A percentile compares a stretch with the other conserved stretches of the same genome.
Evolutionary conservation across 73 alveolate species (phyloP).

Genomic region (Paramecium primaurelia): DNA sequence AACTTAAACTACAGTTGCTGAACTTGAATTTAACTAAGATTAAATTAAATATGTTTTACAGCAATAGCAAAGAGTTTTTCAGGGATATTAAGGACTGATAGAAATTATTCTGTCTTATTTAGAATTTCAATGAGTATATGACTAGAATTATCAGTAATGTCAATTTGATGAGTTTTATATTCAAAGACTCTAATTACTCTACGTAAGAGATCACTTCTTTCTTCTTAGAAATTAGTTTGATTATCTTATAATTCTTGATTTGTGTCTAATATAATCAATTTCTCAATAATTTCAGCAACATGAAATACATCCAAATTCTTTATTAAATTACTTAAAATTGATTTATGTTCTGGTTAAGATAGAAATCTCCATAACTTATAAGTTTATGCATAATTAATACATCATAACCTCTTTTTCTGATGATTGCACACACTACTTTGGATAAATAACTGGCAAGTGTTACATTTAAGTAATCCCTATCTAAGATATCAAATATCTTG

Average conservation of each 20-base stretch:
- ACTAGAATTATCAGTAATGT: neutral
- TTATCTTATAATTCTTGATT: neutral
- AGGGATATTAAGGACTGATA: neutral
- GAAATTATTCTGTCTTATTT: neutral
- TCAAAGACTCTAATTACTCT: neutral
- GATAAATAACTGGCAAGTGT: constrained; percentile 31
- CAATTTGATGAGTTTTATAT: neutral
- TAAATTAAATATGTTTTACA: neutral
- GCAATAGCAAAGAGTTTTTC: neutral
- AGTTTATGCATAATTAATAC: neutral
- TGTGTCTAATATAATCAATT: neutral
- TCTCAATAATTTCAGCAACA: constrained; percentile 14
- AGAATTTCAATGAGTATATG: neutral
- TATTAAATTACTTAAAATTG: neutral
- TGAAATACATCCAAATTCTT: constrained; percentile 27
- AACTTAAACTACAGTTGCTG: neutral
- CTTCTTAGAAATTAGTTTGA: neutral
- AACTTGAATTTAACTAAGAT: constrained; percentile 27
- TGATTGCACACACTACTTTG: neutral
- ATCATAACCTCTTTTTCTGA: constrained; percentile 30
- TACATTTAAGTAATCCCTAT: constrained; percentile 34
- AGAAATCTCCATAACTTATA: constrained; percentile 4
- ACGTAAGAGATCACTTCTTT: neutral
- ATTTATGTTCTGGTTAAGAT: neutral
- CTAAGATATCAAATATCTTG: neutral